Percentiles rank a stretch among this genome's conserved stretches.
Evolutionary conservation across 805 yeast species (phyloP).

Genomic region (Saccharomycopsis amapae): DNA sequence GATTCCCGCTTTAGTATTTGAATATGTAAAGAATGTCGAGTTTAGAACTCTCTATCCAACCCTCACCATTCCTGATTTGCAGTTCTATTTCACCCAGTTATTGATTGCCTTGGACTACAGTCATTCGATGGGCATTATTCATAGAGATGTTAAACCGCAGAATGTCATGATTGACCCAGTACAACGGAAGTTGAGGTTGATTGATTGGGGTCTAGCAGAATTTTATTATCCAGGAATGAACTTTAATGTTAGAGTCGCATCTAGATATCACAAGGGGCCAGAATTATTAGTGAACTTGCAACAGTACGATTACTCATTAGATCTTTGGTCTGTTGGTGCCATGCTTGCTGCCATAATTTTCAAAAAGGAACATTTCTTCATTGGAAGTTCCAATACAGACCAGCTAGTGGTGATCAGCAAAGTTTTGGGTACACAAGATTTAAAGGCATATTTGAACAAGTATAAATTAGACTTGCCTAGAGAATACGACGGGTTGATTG

Average conservation of each 20-base stretch:
- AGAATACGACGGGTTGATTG: slow-evolving; percentile 68
- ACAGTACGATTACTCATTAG: slow-evolving; percentile 86
- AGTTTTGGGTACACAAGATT: slow-evolving; percentile 79
- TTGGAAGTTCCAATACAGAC: slow-evolving; percentile 85
- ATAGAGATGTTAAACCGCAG: slow-evolving; percentile 93
- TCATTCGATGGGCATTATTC: slow-evolving; percentile 94
- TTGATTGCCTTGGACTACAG: slow-evolving; percentile 81
- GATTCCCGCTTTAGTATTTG: slow-evolving; percentile 85
- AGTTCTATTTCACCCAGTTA: slow-evolving; percentile 75
- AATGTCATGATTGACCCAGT: slow-evolving; percentile 91
- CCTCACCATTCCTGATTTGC: slow-evolving; percentile 66
- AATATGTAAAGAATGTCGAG: slow-evolving; percentile 75
- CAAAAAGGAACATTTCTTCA: slow-evolving; percentile 86
- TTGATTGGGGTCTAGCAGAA: slow-evolving; percentile 96
- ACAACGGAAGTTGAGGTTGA: slow-evolving; percentile 61
- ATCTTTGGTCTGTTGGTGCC: slow-evolving; percentile 92
- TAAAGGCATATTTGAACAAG: slow-evolving; percentile 59
- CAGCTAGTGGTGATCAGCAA: slow-evolving; percentile 85
- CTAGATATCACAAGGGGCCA: slow-evolving; percentile 90
- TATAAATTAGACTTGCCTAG: slow-evolving; percentile 64
- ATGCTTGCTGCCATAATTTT: slow-evolving; percentile 87
- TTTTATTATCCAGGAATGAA: slow-evolving; percentile 86
- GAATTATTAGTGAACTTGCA: slow-evolving; percentile 80
- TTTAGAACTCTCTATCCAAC: slow-evolving; percentile 76
- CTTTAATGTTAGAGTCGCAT: slow-evolving; percentile 89